Base-by-base conservation (phyloP, 768 basidiomycete species). In the Boletellus sp. region DNA sequence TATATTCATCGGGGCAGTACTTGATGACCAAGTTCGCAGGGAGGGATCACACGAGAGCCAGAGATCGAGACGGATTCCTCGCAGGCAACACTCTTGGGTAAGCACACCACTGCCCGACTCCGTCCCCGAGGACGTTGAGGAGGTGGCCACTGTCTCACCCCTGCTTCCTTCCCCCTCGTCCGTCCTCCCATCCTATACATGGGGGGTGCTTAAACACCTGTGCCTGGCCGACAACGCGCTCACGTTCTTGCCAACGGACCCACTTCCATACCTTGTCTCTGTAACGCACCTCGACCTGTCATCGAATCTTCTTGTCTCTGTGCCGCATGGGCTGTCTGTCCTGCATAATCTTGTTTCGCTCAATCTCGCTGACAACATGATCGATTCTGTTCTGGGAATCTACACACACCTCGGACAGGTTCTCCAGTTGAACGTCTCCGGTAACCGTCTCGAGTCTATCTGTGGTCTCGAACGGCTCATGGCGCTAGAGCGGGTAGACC, bases 321-420 rank as follows among this genome's bases (percentile, higher is more conserved):
- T 94, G n/a, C 93, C 93, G 1, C 67, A 85, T 2, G 87, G 85
- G 19, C 77, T 95, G 28, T 78, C 83, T 15, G 63, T 74, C 6
- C 79, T 99, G 20, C 81, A 84, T 61, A 87, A 85, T 54, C 87
- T 99, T 45, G 69, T 83, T 47, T 90, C 88, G n/a, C 84, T 99
- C 58, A 94, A 96, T 69, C 80, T 99, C n/a, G 78, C 90, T 15
- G 88, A 94, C 68, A 99, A 99, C 72, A 91, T 99, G 82, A 93
- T 99, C 57, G 93, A 95, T 65, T 94, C 94, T 16, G 86, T 98
- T 16, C 79, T 94, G 4, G 88, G 90, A 24, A 90, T 96, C 50
- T 89, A 93, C 62, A 79, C 79, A 33, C 80, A 83, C 45, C 78
- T 97, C 33, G 90, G 90, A 2, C 83, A 85, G 53, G 76, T 96